Evolutionary conservation across 768 basidiomycete genomes (phyloP), one percentile per base, ranked within the genome.

Genomic region (Arthromyces matolae): DNA sequence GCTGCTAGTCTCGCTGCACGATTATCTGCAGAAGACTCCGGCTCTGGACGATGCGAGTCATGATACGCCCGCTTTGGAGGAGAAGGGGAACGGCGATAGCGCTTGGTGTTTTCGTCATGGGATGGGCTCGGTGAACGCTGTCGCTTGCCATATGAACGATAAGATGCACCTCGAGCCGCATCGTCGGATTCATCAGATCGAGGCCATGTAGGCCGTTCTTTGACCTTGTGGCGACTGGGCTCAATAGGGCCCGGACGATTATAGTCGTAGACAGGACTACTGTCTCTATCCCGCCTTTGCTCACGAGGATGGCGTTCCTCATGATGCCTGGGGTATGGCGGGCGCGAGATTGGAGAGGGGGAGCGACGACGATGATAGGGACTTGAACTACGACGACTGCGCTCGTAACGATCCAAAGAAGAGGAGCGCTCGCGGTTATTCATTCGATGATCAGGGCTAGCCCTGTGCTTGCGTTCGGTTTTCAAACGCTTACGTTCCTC

Each of bases 1-100:
- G 92, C 87, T 0, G 91, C 94, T 23, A 98, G 72, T n/a, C 89
- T 84, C 22, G 89, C 87, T 3, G 84, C 83, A 27, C 93, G 85
- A 23, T 84, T 86, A 1, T 76, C 72, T 7, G 66, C 61, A 42
- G 59, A 56, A 43, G 35, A 52, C 29, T 50, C 59, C 35, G 64
- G 55, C 9, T 53, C 50, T 12, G 54, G 45, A 14, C 53, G 32
- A 18, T 54, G 53, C 5, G 43, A 43, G 3, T 52, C 59, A 36
- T 57, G 50, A 27, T 50, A 61, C 3, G 63, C 60, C 5, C 76
- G 73, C 12, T 40, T 32, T 27, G 42, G 40, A 8, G 49, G 52
- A 38, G 47, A 51, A 23, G 75, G 70, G 22, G 70, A 70, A 33
- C 72, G 67, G 44, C 81, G 80, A 16, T 73, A 58, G 27, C 80